Percentiles rank a stretch among this genome's conserved stretches.
phyloP scores from a whole-genome alignment of 1,139 yeast genomes.

The Zhuliangozyma blackwelliae region DNA sequence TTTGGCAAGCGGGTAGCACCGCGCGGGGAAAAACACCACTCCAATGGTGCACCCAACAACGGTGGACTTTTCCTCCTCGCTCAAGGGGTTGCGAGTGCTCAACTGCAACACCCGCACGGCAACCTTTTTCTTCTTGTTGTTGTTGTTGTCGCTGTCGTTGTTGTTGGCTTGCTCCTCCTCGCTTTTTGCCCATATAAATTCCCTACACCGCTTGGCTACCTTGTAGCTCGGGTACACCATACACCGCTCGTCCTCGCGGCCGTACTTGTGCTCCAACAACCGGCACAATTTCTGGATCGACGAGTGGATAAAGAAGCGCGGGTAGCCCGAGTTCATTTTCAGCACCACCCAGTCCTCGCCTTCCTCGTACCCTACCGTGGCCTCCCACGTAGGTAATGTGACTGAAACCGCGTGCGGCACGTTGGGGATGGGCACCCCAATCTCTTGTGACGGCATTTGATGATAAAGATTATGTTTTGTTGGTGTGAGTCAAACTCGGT shows the following conservation, averaged over 20 bases:
- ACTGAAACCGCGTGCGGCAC: slow-evolving; percentile 93
- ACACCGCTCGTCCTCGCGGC: slow-evolving; percentile 68
- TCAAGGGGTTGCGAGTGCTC: slow-evolving; percentile 65
- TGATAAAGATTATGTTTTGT: no score
- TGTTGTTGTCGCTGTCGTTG: no score
- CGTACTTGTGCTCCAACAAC: slow-evolving; percentile 56
- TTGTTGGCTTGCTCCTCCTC: no score
- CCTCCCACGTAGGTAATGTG: slow-evolving; percentile 90
- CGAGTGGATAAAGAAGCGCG: slow-evolving; percentile 78
- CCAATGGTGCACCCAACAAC: slow-evolving; percentile 67
- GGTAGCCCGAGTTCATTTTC: slow-evolving; percentile 84
- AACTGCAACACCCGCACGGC: slow-evolving; percentile 64
- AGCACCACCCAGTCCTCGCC: slow-evolving; percentile 81
- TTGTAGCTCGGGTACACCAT: slow-evolving; percentile 74
- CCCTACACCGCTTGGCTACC: slow-evolving; percentile 82
- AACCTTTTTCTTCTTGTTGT: slow-evolving; percentile 22
- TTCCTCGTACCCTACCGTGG: slow-evolving; percentile 88
- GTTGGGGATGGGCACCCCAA: slow-evolving; percentile 86
- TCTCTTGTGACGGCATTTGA: slow-evolving; percentile 38
- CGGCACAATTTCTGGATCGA: slow-evolving; percentile 60
- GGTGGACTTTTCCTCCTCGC: slow-evolving; percentile 53
- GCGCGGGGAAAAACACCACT: slow-evolving; percentile 67
- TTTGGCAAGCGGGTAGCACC: slow-evolving; percentile 60
- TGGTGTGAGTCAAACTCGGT: no score
- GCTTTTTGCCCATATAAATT: slow-evolving; percentile 50